Conservation (phyloP, 345 rosid species). For the Populus euphratica region DNA sequence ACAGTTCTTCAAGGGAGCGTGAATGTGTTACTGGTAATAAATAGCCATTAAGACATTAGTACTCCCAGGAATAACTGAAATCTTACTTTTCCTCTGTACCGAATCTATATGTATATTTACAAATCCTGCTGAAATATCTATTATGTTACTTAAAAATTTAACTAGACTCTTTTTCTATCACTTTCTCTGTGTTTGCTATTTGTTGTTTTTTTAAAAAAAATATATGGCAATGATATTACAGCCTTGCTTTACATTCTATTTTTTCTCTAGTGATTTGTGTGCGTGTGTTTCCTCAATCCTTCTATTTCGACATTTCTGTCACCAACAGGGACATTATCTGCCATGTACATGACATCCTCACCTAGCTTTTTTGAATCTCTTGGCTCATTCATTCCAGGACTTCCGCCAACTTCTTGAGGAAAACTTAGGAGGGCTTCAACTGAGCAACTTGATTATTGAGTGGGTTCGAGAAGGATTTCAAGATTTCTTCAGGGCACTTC, state of each 20-base stretch:
- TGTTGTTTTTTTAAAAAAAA: neutral
- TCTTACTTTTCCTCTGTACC: neutral
- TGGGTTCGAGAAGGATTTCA: constrained; percentile 98
- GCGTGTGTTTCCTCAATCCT: neutral
- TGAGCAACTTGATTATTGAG: constrained; percentile 56
- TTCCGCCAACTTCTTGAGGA: constrained; percentile 81
- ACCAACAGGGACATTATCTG: neutral
- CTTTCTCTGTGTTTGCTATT: neutral
- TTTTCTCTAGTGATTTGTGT: neutral
- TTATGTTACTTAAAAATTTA: neutral
- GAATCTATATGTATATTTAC: neutral
- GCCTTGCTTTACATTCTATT: neutral
- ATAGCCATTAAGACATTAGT: neutral
- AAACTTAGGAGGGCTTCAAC: constrained; percentile 50
- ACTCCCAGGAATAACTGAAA: constrained; percentile 3
- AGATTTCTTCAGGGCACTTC: constrained; percentile 71
- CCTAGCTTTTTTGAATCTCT: constrained; percentile 15
- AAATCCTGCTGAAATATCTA: neutral
- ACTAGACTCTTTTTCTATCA: neutral
- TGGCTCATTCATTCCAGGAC: constrained; percentile 44
- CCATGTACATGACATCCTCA: constrained; percentile 1
- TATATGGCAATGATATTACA: neutral
- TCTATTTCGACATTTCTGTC: neutral
- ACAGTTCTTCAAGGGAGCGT: constrained; percentile 83
- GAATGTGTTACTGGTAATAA: constrained; percentile 68